Evolutionary conservation across 1,139 yeast species (phyloP), one percentile per base, ranked within the genome.

Genomic region (Schizosaccharomyces versatilis): DNA sequence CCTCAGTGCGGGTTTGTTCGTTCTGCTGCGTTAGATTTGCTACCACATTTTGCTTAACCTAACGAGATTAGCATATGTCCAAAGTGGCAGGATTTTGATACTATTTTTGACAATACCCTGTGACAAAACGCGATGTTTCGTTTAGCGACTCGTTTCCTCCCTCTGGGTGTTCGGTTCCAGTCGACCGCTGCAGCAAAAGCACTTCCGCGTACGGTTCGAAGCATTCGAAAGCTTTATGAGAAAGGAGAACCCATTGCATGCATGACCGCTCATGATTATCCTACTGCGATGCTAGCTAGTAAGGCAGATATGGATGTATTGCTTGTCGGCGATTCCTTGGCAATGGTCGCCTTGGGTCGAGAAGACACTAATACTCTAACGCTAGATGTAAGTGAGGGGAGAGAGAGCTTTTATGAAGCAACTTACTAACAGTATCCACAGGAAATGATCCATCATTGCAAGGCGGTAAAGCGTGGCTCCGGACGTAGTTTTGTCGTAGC

Each of bases 251-350:
- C 85, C 9, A 77, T 88, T 32, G 69, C 88, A 0, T 55, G 61
- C 3, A 49, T 86, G 24, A 90, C 98, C 0, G 94, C 95, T 0
- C 86, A 88, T 66, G 98, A 90, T 64, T 79, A 93, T 0, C 19
- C 38, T n/a, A 19, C 32, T 24, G 19, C 49, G n/a, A 19, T 32
- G 38, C 38, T 44, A 5, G 19, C 32, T 32, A 36, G 14, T 9
- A 36, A 44, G 19, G 38, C 19, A 36, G 74, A 75, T 0, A 73
- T 79, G 1, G 97, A 90, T 61, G 73, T 81, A 54, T 72, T 80
- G 9, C 72, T 90, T 7, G 80, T 90, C 6, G 98, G 98, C 1
- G 98, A 90, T 66, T 88, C 97, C 0, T 69, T 90, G 47, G 86
- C 95, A 1, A 88, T 86, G 95, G 88, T 84, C 1, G 75, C 94